Evolutionary conservation across 164 flowering plant genomes (phyloP), one percentile per base, ranked within the genome.

Genomic region (Stephania cephalantha): DNA sequence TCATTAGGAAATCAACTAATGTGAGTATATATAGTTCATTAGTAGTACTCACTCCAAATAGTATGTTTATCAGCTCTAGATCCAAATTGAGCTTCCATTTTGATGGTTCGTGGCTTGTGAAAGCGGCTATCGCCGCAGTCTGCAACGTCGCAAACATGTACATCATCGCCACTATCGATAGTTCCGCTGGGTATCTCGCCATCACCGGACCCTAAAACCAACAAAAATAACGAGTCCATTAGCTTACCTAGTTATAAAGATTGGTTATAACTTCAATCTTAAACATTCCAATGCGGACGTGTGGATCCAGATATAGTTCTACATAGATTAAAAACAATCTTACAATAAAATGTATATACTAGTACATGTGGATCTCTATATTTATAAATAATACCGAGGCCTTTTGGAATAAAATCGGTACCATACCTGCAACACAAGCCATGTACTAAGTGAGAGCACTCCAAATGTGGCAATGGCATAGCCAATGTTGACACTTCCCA

Each of bases 51-150:
- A 58, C 64, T 15, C 64, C 64, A 58, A 58, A 58, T 4, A 58
- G 15, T 58, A 58, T 58, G 64, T 58, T 58, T 58, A 58, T 58
- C 20, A 58, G 64, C 64, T 58, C 64, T 58, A 58, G 64, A 58
- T 58, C 64, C 20, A 18, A 58, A 18, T 15, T 58, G n/a, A 58
- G 64, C 64, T 58, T 58, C 64, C 64, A 58, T 12, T 58, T 58
- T 6, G 64, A 9, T 10, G 64, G 64, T 58, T 58, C 64, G 13
- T 15, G 64, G 20, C 64, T 58, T n/a, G 18, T 58, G 20, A 58
- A 58, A 0, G 5, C 20, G 1, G 64, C 64, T 10, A 58, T 58
- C 18, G 18, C 64, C 7, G n/a, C 20, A 0, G 64, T 58, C 20
- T 58, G 64, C 64, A 58, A 58, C 18, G 64, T 15, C 64, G n/a